Evolutionary conservation across 768 basidiomycete species (phyloP), one percentile per base, ranked within the genome.

Genomic region (Daedaleopsis sinensis): DNA sequence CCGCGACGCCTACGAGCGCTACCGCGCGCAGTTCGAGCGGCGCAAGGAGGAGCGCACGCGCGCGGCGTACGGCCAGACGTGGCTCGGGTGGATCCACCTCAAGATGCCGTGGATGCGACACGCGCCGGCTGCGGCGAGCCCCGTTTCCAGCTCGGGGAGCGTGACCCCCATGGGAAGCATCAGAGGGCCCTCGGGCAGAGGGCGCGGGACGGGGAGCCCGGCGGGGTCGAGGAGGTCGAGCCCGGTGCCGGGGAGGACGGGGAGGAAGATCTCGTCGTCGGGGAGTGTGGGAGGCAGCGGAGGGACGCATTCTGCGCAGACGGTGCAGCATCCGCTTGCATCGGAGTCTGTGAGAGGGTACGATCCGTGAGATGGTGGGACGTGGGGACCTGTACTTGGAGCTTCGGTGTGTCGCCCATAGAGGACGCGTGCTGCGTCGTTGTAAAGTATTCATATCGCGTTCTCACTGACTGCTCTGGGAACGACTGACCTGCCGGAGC

Each of bases 1-100:
- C 73, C 81, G 91, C 23, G 97, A 98, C 57, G 83, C 89, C 0
- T 99, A 99, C 76, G 96, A 98, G 73, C 84, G 93, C 16, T 94
- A 98, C 74, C 85, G 96, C 21, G 79, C 86, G 10, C 88, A 87
- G 35, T 98, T 97, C 74, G 96, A 98, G 76, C 78, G 88, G 53
- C 80, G 83, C 65, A 76, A 93, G 24, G 87, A 87, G 63, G 90
- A 90, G 68, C 81, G 82, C 56, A 83, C 84, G 64, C 79, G 82
- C 27, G 65, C 68, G 57, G 69, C 69, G 36, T 66, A 70, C 24
- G 72, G 68, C 58, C 61, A 62, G 57, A 75, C 75, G 13, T 76
- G 73, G 72, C 50, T 57, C 4, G 76, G 74, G 16, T 71, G 72
- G 74, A 9, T 72, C 10, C 52, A 47, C 55, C 59, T 65, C 55